Conservation (phyloP, 495 filamentous ascomycete species). For the Staphylotrichum tortipilum region DNA sequence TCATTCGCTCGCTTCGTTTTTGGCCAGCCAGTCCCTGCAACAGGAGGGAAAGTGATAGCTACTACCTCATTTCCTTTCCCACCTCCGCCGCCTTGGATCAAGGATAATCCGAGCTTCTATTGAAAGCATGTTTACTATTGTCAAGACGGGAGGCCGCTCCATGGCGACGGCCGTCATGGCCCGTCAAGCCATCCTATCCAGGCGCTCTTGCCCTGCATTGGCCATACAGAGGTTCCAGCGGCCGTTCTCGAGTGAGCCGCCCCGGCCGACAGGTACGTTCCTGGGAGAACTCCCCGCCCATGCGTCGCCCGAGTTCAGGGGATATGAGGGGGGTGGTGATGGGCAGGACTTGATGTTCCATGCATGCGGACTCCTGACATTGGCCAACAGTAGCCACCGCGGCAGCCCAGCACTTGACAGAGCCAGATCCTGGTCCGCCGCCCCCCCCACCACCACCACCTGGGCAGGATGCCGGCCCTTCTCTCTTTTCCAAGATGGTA, state of each 20-base stretch:
- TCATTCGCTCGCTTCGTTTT: not conserved
- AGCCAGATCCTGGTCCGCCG: not conserved
- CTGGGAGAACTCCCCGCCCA: no score
- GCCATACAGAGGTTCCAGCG: no score
- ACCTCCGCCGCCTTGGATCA: not conserved
- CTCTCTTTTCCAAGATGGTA: constrained; percentile 60
- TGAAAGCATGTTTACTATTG: constrained; percentile 2
- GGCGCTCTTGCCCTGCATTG: no score
- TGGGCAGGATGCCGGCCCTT: constrained; percentile 21
- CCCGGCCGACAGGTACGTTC: not conserved
- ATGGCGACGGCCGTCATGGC: not conserved
- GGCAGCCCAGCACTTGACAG: not conserved
- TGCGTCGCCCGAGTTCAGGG: no score
- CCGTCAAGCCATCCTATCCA: no score
- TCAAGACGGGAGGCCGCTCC: not conserved
- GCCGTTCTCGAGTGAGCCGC: not conserved
- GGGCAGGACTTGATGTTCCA: no score
- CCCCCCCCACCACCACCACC: constrained; percentile 14
- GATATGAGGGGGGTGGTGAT: no score
- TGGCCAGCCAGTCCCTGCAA: no score
- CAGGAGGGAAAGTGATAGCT: no score
- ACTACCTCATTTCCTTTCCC: not conserved
- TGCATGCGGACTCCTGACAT: not conserved
- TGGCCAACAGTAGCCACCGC: not conserved
- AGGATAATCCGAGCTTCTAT: no score